Percentiles rank a stretch among this genome's conserved stretches.
Conservation (phyloP, 192 early-diverging fungal species). For the Irineochytrium annulatum region DNA sequence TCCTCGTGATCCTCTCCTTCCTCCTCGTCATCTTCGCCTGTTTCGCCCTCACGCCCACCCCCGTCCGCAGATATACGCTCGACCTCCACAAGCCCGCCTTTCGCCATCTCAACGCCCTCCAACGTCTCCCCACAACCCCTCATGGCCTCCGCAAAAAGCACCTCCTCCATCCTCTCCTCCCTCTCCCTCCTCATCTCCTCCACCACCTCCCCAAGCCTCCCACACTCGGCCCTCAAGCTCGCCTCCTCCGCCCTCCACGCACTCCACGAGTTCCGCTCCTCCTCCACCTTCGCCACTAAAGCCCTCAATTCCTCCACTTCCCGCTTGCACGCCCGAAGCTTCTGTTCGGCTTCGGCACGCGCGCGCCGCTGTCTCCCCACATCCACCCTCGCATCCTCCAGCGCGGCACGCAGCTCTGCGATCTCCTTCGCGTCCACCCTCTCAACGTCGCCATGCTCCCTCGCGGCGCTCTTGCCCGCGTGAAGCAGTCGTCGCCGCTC, state of each 20-base stretch:
- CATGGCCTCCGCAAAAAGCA: conserved; percentile 8
- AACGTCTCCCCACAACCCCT: background rate
- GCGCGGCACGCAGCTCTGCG: background rate
- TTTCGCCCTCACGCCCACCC: no score
- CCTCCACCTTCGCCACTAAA: conserved; percentile 30
- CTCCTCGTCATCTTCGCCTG: no score
- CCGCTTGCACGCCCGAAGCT: no score
- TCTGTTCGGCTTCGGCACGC: no score
- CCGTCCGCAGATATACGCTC: no score
- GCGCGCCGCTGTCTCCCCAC: conserved; percentile 1
- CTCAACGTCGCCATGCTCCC: conserved; percentile 25
- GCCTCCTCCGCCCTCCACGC: background rate
- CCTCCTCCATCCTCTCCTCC: no score
- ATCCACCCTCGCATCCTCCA: conserved; percentile 7
- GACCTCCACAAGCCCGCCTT: no score
- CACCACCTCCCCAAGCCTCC: conserved; percentile 11
- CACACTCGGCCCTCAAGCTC: conserved; percentile 5
- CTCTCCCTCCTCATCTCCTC: conserved; percentile 30
- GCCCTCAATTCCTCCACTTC: conserved; percentile 22
- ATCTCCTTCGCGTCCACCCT: background rate
- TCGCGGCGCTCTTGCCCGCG: conserved; percentile 1
- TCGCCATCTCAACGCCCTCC: no score
- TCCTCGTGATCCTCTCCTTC: no score
- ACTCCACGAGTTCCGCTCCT: no score
- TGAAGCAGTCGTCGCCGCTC: no score